Evolutionary conservation across 2,329 filamentous ascomycete genomes (phyloP).

Genomic region (Decorospora gaudefroyi): DNA sequence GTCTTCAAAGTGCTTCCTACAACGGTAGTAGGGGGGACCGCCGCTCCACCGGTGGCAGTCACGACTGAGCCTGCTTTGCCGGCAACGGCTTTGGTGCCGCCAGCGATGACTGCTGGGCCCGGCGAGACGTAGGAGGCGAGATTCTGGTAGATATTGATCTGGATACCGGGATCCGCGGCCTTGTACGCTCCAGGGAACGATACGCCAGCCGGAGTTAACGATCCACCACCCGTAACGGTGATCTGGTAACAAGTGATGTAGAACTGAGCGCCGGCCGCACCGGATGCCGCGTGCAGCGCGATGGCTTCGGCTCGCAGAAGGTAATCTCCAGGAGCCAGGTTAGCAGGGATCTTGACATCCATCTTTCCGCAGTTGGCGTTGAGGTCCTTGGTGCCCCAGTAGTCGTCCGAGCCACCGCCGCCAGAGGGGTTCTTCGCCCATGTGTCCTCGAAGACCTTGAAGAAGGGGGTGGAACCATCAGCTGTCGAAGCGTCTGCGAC

Average conservation of each 20-base stretch:
- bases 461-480: constrained; percentile 57
- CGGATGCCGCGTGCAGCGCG: constrained; percentile 59
- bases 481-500: constrained; percentile 56
- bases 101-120: constrained; percentile 52
- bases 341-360: constrained; percentile 57
- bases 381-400: constrained; percentile 56
- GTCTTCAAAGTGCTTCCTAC: constrained; percentile 19
- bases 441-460: constrained; percentile 62
- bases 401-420: constrained; percentile 49
- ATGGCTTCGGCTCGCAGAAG: constrained; percentile 63
- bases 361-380: constrained; percentile 55
- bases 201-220: constrained; percentile 53
- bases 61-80: constrained; percentile 32
- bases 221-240: constrained; percentile 60
- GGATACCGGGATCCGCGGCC: constrained; percentile 61
- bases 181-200: constrained; percentile 62
- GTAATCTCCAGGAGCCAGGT: constrained; percentile 55
- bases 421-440: constrained; percentile 54
- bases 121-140: constrained; percentile 57
- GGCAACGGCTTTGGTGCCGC: constrained; percentile 36
- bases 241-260: constrained; percentile 62
- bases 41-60: constrained; percentile 25
- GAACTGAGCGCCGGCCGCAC: constrained; percentile 52
- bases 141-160: constrained; percentile 63
- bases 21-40: constrained; percentile 18